phyloP scores from a whole-genome alignment of 768 basidiomycete species.

The Serendipita sp. region DNA sequence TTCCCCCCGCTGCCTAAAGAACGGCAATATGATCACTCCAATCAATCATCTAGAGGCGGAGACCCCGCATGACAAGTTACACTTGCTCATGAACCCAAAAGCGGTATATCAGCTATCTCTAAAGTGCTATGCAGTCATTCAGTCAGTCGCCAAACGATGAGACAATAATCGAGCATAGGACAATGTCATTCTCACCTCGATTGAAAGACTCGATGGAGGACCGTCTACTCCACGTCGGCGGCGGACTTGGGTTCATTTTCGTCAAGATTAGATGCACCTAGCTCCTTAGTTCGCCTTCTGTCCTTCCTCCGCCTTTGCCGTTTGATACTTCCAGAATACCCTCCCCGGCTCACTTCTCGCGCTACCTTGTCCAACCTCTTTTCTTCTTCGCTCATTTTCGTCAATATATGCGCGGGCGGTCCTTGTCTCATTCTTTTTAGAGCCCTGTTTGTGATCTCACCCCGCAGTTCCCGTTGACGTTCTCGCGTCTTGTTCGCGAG shows the following conservation, averaged over 20 bases:
- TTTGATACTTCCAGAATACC: conserved; percentile 57
- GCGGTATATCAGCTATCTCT: no score
- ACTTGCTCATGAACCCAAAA: no score
- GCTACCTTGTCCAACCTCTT: conserved; percentile 34
- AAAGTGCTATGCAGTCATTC: no score
- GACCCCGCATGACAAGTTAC: no score
- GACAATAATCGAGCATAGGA: no score
- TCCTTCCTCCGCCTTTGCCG: conserved; percentile 31
- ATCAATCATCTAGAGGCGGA: no score
- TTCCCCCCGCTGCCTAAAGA: no score
- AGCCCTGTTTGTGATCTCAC: conserved; percentile 39
- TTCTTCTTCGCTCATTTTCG: conserved; percentile 32
- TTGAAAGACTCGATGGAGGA: no score
- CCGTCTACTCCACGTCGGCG: no score
- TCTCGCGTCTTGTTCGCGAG: conserved; percentile 49
- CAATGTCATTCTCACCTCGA: no score
- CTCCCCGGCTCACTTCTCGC: conserved; percentile 41
- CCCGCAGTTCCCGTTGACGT: conserved; percentile 40
- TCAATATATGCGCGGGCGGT: conserved; percentile 47
- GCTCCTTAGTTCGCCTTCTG: neutral
- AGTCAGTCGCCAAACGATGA: no score
- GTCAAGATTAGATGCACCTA: neutral
- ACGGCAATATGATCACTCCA: no score
- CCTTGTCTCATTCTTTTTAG: conserved; percentile 32
- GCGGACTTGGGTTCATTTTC: neutral